These are phyloP conservation scores for Tanacetum coccineum DNA, from an alignment of 129 eudicot genomes.

Conservation along the genomic window DNA sequence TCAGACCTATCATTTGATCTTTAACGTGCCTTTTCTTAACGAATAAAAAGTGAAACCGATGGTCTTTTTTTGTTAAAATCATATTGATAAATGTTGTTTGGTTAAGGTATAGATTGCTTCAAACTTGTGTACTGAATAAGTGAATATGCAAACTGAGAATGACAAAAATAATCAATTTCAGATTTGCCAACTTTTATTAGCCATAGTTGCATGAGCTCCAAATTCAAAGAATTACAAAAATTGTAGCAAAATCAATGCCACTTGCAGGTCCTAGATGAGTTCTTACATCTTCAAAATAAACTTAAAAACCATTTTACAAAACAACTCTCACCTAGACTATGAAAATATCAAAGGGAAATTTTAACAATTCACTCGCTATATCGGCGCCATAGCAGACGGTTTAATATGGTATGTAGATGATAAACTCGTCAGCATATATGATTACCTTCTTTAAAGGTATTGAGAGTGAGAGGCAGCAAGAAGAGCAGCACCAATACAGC, in stretches of 20 bases:
- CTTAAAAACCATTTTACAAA: conserved; percentile 18
- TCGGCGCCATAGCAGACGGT: neutral
- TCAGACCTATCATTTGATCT: too few species aligned
- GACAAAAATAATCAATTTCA: too few species aligned
- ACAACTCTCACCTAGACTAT: conserved; percentile 17
- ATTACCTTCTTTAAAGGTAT: conserved; percentile 33
- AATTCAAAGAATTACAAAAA: conserved; percentile 11
- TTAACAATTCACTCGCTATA: conserved; percentile 20
- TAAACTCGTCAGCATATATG: neutral
- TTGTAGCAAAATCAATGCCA: conserved; percentile 14
- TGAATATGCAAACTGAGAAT: too few species aligned
- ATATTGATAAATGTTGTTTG: too few species aligned
- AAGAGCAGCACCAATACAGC: conserved; percentile 94
- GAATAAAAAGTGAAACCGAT: too few species aligned
- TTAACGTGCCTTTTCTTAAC: too few species aligned
- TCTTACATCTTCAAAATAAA: conserved; percentile 26
- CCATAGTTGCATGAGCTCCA: too few species aligned
- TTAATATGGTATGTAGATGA: conserved; percentile 2
- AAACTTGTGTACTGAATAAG: too few species aligned
- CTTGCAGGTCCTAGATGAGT: conserved; percentile 18
- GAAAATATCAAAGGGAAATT: conserved; percentile 5
- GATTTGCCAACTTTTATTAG: too few species aligned
- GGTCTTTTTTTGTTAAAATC: too few species aligned
- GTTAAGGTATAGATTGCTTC: too few species aligned
- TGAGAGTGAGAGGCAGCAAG: conserved; percentile 89